phyloP scores from a whole-genome alignment of 108 stramenopile genomes.

The Seminavis robusta region DNA sequence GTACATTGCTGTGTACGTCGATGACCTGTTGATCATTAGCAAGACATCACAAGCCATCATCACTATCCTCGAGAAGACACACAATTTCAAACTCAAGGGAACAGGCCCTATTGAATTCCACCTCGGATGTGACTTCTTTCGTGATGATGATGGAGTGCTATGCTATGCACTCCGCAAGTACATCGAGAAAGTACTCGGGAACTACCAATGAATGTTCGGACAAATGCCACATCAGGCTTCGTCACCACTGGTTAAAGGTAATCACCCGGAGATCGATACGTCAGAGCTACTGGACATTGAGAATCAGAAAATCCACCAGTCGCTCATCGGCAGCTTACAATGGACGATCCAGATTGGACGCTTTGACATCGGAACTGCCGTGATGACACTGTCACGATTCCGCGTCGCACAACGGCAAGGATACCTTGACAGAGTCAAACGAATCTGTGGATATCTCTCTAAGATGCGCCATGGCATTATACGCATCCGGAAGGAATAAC shows the following conservation, averaged over 20 bases:
- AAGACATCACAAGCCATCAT: conserved; percentile 1
- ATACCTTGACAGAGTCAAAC: conserved; percentile 23
- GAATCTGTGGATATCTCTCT: conserved; percentile 26
- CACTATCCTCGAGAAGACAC: neutral
- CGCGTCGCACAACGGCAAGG: conserved; percentile 22
- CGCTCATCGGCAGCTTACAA: conserved; percentile 25
- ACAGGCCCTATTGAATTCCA: conserved; percentile 3
- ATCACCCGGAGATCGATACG: conserved; percentile 30
- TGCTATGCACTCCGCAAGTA: no score
- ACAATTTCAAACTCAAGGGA: conserved; percentile 25
- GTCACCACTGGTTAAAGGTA: conserved; percentile 18
- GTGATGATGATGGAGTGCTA: no score
- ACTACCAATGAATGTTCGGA: no score
- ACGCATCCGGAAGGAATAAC: no score
- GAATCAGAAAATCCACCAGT: conserved; percentile 12
- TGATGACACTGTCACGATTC: conserved; percentile 7
- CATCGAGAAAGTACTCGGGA: no score
- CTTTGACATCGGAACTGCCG: conserved; percentile 8
- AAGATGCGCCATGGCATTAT: no score
- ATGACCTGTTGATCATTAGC: conserved; percentile 20
- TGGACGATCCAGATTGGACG: conserved; percentile 38
- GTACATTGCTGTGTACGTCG: conserved; percentile 27
- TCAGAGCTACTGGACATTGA: conserved; percentile 13
- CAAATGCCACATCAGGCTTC: no score
- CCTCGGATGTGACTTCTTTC: no score